phyloP scores from a whole-genome alignment of 2,329 filamentous ascomycete species.

The Didymella keratinophila region DNA sequence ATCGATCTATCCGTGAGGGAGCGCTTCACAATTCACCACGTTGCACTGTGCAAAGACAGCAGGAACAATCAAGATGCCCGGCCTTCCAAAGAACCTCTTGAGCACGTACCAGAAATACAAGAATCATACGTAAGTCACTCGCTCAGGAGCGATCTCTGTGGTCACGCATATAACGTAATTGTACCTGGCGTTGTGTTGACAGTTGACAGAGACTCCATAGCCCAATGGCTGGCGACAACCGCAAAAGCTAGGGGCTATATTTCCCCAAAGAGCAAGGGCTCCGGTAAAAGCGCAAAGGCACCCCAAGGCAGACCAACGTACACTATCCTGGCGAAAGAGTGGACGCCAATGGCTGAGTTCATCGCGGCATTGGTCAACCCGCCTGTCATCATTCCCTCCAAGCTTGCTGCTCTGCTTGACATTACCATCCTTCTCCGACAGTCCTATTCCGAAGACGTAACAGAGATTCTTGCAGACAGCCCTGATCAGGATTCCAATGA shows the following conservation, averaged over 20 bases:
- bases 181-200: too few species aligned
- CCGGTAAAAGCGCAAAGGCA: not conserved
- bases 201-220: not conserved
- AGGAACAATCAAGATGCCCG: not conserved
- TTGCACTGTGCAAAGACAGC: too few species aligned
- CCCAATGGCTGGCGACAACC: not conserved
- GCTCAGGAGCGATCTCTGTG: too few species aligned
- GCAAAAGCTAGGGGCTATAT: slow-evolving; percentile 1
- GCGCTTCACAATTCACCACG: too few species aligned
- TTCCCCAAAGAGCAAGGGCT: not conserved
- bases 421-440: slow-evolving; percentile 51
- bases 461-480: slow-evolving; percentile 24
- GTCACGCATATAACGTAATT: too few species aligned
- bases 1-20: too few species aligned
- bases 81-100: slow-evolving; percentile 9
- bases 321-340: slow-evolving; percentile 51
- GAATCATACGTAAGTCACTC: slow-evolving; percentile 15
- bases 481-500: slow-evolving; percentile 30
- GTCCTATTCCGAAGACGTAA: slow-evolving; percentile 31
- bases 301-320: slow-evolving; percentile 23
- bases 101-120: slow-evolving; percentile 21
- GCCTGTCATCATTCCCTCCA: slow-evolving; percentile 37
- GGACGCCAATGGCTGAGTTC: slow-evolving; percentile 49
- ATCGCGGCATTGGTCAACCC: slow-evolving; percentile 40
- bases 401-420: slow-evolving; percentile 46